Evolutionary conservation across 129 eudicot genomes (phyloP).

Genomic region (Silybum marianum): DNA sequence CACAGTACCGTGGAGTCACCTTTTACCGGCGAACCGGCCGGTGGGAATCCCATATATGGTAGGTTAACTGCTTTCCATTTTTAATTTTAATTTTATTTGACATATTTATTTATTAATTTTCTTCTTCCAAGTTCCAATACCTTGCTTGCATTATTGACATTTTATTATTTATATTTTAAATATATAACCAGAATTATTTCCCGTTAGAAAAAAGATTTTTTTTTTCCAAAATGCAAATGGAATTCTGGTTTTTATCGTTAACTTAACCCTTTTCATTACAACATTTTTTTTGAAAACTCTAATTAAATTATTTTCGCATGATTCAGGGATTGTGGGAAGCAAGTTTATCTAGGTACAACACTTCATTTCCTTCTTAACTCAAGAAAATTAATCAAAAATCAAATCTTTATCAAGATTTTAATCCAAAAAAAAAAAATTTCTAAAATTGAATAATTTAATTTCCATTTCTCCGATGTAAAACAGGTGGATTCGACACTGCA

Average conservation of each 20-base stretch:
- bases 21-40: conserved; percentile 99
- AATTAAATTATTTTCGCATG: conserved; percentile 19
- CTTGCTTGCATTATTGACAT: conserved; percentile 5
- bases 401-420: conserved; percentile 14
- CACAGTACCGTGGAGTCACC: conserved; percentile 96
- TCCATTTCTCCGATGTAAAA: not conserved
- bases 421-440: not conserved
- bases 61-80: not conserved
- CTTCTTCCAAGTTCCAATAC: conserved; percentile 15
- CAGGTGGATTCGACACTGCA: conserved; percentile 97
- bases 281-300: not conserved
- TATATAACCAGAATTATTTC: not conserved
- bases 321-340: conserved; percentile 97
- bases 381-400: not conserved
- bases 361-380: not conserved
- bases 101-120: not conserved
- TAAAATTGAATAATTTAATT: not conserved
- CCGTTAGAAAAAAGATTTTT: not conserved
- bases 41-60: conserved; percentile 99
- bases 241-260: not conserved
- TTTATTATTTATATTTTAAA: not conserved
- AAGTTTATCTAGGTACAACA: conserved; percentile 85
- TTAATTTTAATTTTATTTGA: not conserved
- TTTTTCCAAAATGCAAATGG: not conserved
- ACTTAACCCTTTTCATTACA: not conserved